Conservation (phyloP, 2,329 filamentous ascomycete genomes). For the Alternaria longipes region DNA sequence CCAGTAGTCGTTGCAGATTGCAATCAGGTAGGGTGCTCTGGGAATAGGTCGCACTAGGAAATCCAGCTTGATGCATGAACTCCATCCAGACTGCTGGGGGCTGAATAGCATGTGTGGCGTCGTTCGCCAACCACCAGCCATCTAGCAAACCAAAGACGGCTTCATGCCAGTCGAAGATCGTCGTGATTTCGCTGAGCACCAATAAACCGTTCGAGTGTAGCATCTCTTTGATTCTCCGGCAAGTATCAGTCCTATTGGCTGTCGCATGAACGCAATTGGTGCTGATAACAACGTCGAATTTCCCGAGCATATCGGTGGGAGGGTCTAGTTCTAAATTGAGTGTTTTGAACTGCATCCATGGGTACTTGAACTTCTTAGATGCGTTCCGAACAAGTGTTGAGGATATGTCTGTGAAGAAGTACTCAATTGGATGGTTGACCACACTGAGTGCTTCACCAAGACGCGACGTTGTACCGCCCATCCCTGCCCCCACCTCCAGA, state of each 20-base stretch:
- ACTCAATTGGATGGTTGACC: conserved; percentile 37
- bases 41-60: conserved; percentile 13
- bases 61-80: conserved; percentile 16
- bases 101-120: conserved; percentile 18
- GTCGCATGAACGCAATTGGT: conserved; percentile 39
- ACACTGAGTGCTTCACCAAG: conserved; percentile 14
- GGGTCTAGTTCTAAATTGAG: conserved; percentile 39
- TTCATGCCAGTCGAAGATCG: conserved; percentile 27
- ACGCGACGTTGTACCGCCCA: conserved; percentile 49
- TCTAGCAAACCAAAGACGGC: conserved; percentile 33
- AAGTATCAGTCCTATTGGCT: conserved; percentile 10
- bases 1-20: conserved; percentile 13
- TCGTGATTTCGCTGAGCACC: conserved; percentile 27
- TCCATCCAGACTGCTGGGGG: conserved; percentile 17
- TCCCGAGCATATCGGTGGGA: conserved; percentile 2
- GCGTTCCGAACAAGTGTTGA: conserved; percentile 50
- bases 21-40: conserved; percentile 8
- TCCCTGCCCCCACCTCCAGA: conserved; percentile 53
- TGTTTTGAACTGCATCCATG: conserved; percentile 43
- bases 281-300: conserved; percentile 23
- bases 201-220: conserved; percentile 23
- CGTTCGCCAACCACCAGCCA: conserved; percentile 35
- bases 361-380: conserved; percentile 36
- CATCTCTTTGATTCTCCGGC: conserved; percentile 14
- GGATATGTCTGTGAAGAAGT: conserved; percentile 54